Percentiles rank a stretch among this genome's conserved stretches.
These are phyloP conservation scores for Aureobasidium subglaciale DNA, from an alignment of 2,329 filamentous ascomycete genomes.

Conservation along the genomic window DNA sequence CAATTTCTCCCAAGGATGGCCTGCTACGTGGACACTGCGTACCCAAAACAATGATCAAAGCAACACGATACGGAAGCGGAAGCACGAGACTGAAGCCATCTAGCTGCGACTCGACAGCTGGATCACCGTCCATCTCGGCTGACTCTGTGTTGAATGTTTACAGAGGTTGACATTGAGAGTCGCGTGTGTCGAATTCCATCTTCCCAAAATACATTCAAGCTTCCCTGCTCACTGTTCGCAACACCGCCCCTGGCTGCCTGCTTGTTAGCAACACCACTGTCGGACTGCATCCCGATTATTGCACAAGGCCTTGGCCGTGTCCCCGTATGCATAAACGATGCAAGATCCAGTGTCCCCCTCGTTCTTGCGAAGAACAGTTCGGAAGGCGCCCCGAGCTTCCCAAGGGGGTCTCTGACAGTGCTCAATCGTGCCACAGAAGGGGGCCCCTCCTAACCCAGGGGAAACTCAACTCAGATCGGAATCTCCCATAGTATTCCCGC, in stretches of 20 bases:
- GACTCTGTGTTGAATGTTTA: not conserved
- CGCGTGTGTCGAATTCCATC: not conserved
- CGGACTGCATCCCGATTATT: too few relatives aligned
- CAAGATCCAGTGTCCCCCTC: too few relatives aligned
- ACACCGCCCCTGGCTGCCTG: not conserved
- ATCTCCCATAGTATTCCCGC: too few relatives aligned
- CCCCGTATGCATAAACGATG: not conserved
- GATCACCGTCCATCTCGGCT: slow-evolving; percentile 61
- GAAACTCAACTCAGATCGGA: too few relatives aligned
- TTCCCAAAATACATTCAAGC: not conserved
- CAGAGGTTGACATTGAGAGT: not conserved
- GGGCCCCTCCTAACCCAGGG: too few relatives aligned
- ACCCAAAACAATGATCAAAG: slow-evolving; percentile 80
- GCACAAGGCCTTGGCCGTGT: too few relatives aligned
- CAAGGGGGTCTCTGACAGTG: too few relatives aligned
- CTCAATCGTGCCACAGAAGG: too few relatives aligned
- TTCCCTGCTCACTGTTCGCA: not conserved
- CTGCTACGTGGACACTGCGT: slow-evolving; percentile 26
- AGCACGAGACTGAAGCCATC: slow-evolving; percentile 83
- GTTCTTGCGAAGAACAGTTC: too few relatives aligned
- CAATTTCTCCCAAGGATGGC: not conserved
- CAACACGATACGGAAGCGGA: slow-evolving; percentile 83
- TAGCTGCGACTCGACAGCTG: slow-evolving; percentile 58
- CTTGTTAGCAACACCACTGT: too few relatives aligned
- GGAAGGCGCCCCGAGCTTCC: too few relatives aligned